phyloP scores from a whole-genome alignment of 148 eudicot species.

The Rhododendron mucronatum region DNA sequence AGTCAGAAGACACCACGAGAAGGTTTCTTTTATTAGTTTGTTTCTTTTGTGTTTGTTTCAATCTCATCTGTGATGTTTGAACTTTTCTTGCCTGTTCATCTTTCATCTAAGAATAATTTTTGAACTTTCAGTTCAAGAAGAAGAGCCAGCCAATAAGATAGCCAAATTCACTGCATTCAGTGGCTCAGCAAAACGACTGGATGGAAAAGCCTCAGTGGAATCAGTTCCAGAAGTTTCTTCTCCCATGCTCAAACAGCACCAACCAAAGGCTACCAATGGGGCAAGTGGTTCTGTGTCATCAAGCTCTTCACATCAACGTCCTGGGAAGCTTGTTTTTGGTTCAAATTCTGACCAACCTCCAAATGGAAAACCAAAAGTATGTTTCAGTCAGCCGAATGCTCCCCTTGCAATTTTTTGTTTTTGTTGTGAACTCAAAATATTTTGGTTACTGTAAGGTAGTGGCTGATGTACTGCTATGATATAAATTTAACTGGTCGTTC shows the following conservation, averaged over 20 bases:
- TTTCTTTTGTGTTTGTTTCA: not conserved
- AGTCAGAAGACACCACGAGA: constrained; percentile 8
- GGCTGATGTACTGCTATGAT: not conserved
- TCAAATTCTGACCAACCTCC: constrained; percentile 17
- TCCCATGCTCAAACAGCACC: constrained; percentile 15
- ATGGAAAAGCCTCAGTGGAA: constrained; percentile 16
- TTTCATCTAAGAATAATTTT: not conserved
- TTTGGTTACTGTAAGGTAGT: not conserved
- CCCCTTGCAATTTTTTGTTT: not conserved
- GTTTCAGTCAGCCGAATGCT: not conserved
- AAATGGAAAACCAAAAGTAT: constrained; percentile 18
- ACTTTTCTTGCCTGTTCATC: not conserved
- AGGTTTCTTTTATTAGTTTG: constrained; percentile 9
- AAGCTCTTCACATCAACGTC: constrained; percentile 12
- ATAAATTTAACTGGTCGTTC: not conserved
- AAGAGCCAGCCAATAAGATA: constrained; percentile 10
- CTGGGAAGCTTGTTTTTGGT: constrained; percentile 27
- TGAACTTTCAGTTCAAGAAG: constrained; percentile 16
- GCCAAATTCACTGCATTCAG: constrained; percentile 20
- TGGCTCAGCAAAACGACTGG: constrained; percentile 21
- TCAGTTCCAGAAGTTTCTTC: constrained; percentile 6
- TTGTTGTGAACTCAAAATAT: not conserved
- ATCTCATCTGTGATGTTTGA: too few relatives aligned
- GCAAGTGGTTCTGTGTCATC: constrained; percentile 4
- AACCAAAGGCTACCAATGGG: constrained; percentile 6